These are phyloP conservation scores for Backusella parvicylindrica DNA, from an alignment of 192 early-diverging fungal species.

Conservation along the genomic window DNA sequence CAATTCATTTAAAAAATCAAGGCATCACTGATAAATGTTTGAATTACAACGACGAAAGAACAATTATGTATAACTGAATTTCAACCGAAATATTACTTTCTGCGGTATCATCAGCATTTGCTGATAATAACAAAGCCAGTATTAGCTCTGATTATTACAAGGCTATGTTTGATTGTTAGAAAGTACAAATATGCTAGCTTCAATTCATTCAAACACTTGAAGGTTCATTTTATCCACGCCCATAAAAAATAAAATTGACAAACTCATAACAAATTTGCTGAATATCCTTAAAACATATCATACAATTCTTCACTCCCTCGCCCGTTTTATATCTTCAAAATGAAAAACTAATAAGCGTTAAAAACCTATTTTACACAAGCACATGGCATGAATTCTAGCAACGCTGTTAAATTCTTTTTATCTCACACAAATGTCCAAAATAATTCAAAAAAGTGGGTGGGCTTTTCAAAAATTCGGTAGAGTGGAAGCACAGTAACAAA, in stretches of 20 bases:
- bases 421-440: too few relatives aligned
- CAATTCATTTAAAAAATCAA: slow-evolving; percentile 1
- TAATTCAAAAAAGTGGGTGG: too few relatives aligned
- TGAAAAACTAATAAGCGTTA: too few relatives aligned
- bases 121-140: slow-evolving; percentile 2
- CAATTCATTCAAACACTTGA: slow-evolving; percentile 1
- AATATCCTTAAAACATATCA: slow-evolving; percentile 1
- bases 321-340: not conserved
- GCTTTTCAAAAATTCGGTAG: too few relatives aligned
- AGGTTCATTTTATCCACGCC: slow-evolving; percentile 12
- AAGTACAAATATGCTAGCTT: slow-evolving; percentile 12
- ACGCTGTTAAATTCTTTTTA: too few relatives aligned
- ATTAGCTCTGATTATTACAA: slow-evolving; percentile 10
- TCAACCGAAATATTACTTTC: not conserved
- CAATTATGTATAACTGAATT: not conserved
- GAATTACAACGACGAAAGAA: slow-evolving; percentile 6
- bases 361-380: too few relatives aligned
- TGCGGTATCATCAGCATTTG: slow-evolving; percentile 12
- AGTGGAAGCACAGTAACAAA: too few relatives aligned
- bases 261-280: not conserved
- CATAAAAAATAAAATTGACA: slow-evolving; percentile 16
- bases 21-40: slow-evolving; percentile 9
- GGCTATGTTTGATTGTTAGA: slow-evolving; percentile 18
- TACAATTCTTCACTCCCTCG: not conserved
- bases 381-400: too few relatives aligned